Conservation (phyloP, 2,329 filamentous ascomycete species). For the Aspergillus sergii region DNA sequence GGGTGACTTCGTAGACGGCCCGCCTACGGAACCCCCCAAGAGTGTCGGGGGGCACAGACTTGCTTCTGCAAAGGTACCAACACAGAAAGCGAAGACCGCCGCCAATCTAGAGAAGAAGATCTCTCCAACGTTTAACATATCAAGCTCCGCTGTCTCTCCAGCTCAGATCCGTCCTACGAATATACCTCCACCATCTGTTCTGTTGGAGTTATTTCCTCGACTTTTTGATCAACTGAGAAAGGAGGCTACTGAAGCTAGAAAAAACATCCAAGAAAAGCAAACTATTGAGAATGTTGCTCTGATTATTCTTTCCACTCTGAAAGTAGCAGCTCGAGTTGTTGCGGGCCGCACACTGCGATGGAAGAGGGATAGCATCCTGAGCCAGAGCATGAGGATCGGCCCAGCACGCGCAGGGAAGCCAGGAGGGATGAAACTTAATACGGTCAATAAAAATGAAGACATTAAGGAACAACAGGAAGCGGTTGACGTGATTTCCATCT, state of each 20-base stretch:
- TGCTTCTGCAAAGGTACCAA: neutral
- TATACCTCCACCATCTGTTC: conserved; percentile 81
- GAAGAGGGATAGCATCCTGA: conserved; percentile 83
- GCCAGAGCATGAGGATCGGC: conserved; percentile 85
- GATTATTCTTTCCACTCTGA: conserved; percentile 34
- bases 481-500: conserved; percentile 72
- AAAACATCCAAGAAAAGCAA: conserved; percentile 54
- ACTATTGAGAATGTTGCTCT: conserved; percentile 22
- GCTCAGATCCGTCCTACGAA: conserved; percentile 69
- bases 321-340: conserved; percentile 75
- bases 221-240: conserved; percentile 68
- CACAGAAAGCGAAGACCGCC: neutral
- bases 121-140: conserved; percentile 12
- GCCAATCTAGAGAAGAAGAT: conserved; percentile 1
- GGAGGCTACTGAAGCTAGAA: conserved; percentile 66
- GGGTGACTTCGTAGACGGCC: conserved; percentile 55
- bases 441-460: conserved; percentile 81
- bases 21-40: conserved; percentile 10
- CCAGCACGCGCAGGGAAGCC: conserved; percentile 70
- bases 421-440: conserved; percentile 87
- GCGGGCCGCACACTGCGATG: conserved; percentile 84
- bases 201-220: conserved; percentile 75
- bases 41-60: neutral
- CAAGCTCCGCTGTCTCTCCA: conserved; percentile 9
- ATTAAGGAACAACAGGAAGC: conserved; percentile 83